Conservation (phyloP, 495 filamentous ascomycete genomes). For the Trichoderma parareesei region DNA sequence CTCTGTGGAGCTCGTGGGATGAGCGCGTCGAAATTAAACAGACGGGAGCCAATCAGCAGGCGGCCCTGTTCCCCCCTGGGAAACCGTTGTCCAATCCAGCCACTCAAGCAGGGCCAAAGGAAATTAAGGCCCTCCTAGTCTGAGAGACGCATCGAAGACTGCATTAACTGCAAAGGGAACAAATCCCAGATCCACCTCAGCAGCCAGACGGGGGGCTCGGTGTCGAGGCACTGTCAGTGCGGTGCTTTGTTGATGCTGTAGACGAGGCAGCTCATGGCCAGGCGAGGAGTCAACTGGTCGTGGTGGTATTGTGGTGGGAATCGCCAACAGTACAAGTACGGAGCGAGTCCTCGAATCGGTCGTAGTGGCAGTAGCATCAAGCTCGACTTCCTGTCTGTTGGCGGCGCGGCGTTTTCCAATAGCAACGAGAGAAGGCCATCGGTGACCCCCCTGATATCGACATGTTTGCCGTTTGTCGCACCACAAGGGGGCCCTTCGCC, state of each 20-base stretch:
- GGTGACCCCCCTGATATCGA: background rate
- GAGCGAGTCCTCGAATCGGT: background rate
- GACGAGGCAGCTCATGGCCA: background rate
- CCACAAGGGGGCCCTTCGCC: background rate
- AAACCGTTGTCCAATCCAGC: background rate
- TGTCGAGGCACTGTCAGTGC: background rate
- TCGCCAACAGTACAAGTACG: background rate
- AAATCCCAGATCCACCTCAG: background rate
- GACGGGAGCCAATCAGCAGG: background rate
- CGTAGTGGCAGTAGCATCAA: constrained; percentile 1
- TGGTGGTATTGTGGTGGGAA: background rate
- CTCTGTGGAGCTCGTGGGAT: constrained; percentile 7
- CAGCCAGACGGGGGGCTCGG: background rate
- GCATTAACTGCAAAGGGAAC: background rate
- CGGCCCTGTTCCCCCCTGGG: constrained; percentile 4
- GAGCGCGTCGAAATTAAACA: constrained; percentile 10
- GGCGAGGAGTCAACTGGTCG: background rate
- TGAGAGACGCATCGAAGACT: constrained; percentile 2
- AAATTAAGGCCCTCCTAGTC: constrained; percentile 9
- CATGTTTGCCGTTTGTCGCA: background rate
- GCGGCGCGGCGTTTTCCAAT: background rate
- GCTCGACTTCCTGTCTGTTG: background rate
- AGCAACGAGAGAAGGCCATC: background rate
- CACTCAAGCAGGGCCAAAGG: constrained; percentile 4
- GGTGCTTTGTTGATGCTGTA: background rate